These are phyloP conservation scores for Globisporangium orthogonon DNA, from an alignment of 352 stramenopile genomes.

Conservation along the genomic window DNA sequence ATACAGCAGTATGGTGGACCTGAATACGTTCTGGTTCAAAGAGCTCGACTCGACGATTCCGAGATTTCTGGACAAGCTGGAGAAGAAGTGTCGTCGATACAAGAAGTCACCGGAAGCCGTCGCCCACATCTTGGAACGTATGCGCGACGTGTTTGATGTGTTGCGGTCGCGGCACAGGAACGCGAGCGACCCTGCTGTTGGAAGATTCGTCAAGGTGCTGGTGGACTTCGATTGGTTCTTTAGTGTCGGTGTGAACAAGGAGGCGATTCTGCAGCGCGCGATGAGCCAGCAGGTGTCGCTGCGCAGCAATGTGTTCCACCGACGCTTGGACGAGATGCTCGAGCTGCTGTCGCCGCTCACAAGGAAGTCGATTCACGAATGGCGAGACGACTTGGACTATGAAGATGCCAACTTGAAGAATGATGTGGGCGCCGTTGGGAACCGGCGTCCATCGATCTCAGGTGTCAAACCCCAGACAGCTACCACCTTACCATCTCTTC, in stretches of 20 bases:
- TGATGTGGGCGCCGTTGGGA: too few relatives aligned
- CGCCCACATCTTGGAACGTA: neutral
- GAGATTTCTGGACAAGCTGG: neutral
- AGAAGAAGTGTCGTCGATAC: neutral
- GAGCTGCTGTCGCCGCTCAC: neutral
- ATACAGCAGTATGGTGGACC: neutral
- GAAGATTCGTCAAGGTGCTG: slow-evolving; percentile 2
- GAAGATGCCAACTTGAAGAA: too few relatives aligned
- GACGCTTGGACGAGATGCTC: neutral
- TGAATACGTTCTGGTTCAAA: neutral
- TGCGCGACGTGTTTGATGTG: neutral
- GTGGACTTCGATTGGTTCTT: slow-evolving; percentile 2
- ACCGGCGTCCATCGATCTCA: too few relatives aligned
- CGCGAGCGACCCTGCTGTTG: slow-evolving; percentile 2
- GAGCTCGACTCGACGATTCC: neutral
- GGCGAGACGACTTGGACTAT: neutral
- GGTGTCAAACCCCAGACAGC: too few relatives aligned
- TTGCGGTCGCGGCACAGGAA: neutral
- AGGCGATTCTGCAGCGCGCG: neutral
- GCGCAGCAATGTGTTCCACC: neutral
- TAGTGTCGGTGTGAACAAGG: neutral
- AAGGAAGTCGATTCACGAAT: neutral
- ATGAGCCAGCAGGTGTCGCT: slow-evolving; percentile 2
- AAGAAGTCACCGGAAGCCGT: neutral
- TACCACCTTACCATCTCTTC: neutral